Evolutionary conservation across 192 early-diverging fungal genomes (phyloP).

Genomic region (Anaeromyces robustus): DNA sequence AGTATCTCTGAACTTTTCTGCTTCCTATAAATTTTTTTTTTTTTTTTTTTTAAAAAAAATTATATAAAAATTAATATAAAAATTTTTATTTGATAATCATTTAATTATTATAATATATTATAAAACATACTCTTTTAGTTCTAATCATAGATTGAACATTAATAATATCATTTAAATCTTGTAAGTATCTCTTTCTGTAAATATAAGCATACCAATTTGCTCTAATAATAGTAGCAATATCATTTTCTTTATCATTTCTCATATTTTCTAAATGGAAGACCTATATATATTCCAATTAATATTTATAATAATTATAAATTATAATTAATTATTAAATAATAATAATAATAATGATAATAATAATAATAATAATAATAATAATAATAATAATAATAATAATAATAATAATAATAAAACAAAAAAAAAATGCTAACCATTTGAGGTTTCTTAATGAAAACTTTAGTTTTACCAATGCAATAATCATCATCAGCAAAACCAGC

Average conservation of each 20-base stretch:
- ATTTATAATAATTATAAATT: no score
- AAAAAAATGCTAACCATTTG: conserved; percentile 57
- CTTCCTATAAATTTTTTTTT: neutral
- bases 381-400: no score
- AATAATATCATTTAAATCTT: neutral
- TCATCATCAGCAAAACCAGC: conserved; percentile 68
- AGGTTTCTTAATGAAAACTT: conserved; percentile 89
- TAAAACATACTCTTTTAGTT: neutral
- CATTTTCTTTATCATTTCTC: neutral
- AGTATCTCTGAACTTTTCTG: neutral
- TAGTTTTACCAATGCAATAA: conserved; percentile 90
- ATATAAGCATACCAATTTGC: neutral
- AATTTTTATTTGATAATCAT: neutral
- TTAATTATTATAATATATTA: neutral
- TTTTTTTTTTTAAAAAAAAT: no score
- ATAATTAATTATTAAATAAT: no score
- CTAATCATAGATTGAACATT: neutral
- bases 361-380: no score
- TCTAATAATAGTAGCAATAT: neutral
- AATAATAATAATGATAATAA: no score
- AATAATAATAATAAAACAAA: no score
- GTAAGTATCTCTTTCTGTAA: neutral
- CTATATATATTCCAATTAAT: no score
- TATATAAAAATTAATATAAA: no score
- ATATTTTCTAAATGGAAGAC: neutral